These are phyloP conservation scores for Escallonia rubra DNA, from an alignment of 129 eudicot species.

Conservation along the genomic window DNA sequence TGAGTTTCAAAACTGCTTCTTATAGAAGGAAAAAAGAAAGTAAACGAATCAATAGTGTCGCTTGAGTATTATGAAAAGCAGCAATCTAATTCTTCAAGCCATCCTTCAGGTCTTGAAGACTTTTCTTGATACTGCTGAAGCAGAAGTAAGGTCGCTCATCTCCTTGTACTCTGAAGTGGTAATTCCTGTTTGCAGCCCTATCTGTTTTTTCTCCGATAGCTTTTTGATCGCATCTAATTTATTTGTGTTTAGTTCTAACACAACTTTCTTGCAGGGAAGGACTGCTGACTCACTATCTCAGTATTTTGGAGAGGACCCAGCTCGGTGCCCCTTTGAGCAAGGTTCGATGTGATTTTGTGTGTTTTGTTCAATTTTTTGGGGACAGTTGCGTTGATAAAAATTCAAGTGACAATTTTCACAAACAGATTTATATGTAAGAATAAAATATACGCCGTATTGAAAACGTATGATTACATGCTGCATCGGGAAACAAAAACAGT, in stretches of 20 bases:
- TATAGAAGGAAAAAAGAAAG: too few relatives aligned
- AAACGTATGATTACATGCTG: too few relatives aligned
- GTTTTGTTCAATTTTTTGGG: not conserved
- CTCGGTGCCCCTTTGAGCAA: slow-evolving; percentile 97
- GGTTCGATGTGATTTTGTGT: slow-evolving; percentile 40
- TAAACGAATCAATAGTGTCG: too few relatives aligned
- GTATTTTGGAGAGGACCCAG: slow-evolving; percentile 98
- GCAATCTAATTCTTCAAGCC: not conserved
- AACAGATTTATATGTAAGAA: too few relatives aligned
- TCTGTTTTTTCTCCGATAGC: not conserved
- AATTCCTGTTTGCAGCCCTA: slow-evolving; percentile 14
- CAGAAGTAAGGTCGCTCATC: slow-evolving; percentile 91
- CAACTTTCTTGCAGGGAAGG: slow-evolving; percentile 69
- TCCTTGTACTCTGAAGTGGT: slow-evolving; percentile 93
- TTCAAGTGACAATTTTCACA: too few relatives aligned
- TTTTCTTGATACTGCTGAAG: slow-evolving; percentile 96
- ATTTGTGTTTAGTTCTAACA: not conserved
- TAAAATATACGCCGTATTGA: too few relatives aligned
- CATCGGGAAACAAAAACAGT: too few relatives aligned
- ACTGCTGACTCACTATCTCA: slow-evolving; percentile 90
- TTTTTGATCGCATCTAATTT: slow-evolving; percentile 1
- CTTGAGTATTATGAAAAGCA: not conserved
- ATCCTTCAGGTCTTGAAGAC: slow-evolving; percentile 65
- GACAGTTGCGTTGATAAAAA: not conserved
- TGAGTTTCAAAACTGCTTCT: too few relatives aligned